Evolutionary conservation across 805 yeast genomes (phyloP).

Genomic region (Cyberlindnera galapagoensis): DNA sequence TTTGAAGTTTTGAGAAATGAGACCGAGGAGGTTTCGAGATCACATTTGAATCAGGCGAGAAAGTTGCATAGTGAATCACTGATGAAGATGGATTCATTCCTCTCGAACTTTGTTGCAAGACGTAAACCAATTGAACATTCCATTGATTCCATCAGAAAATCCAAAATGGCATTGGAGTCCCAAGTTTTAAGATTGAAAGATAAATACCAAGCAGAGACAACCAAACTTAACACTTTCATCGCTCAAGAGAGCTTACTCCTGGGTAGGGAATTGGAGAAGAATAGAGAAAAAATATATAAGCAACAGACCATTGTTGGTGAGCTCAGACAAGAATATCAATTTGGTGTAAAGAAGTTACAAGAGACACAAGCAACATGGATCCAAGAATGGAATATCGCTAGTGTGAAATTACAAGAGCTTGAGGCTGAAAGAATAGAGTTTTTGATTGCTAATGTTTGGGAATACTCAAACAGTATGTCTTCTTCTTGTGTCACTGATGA

Average conservation of each 20-base stretch:
- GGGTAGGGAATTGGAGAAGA: constrained; percentile 65
- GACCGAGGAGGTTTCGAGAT: constrained; percentile 50
- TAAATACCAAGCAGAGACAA: constrained; percentile 52
- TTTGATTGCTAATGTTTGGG: constrained; percentile 69
- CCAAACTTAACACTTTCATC: constrained; percentile 48
- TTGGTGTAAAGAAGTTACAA: constrained; percentile 43
- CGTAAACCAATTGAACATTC: constrained; percentile 52
- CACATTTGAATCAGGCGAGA: constrained; percentile 45
- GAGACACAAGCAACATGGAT: constrained; percentile 59
- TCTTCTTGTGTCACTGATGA: constrained; percentile 75
- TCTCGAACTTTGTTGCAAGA: constrained; percentile 43
- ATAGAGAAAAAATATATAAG: constrained; percentile 48
- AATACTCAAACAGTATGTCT: constrained; percentile 67
- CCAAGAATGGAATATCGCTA: constrained; percentile 62
- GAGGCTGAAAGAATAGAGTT: constrained; percentile 71
- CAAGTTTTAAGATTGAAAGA: constrained; percentile 35
- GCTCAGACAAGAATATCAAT: constrained; percentile 51
- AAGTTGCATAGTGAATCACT: constrained; percentile 46
- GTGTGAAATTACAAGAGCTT: constrained; percentile 55
- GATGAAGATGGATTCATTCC: constrained; percentile 47
- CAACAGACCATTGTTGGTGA: constrained; percentile 35
- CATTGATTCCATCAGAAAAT: constrained; percentile 46
- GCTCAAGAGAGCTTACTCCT: constrained; percentile 63
- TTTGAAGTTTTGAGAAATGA: constrained; percentile 54
- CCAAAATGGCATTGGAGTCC: constrained; percentile 33